phyloP scores from a whole-genome alignment of 495 filamentous ascomycete genomes.

The Xylaria nigripes region DNA sequence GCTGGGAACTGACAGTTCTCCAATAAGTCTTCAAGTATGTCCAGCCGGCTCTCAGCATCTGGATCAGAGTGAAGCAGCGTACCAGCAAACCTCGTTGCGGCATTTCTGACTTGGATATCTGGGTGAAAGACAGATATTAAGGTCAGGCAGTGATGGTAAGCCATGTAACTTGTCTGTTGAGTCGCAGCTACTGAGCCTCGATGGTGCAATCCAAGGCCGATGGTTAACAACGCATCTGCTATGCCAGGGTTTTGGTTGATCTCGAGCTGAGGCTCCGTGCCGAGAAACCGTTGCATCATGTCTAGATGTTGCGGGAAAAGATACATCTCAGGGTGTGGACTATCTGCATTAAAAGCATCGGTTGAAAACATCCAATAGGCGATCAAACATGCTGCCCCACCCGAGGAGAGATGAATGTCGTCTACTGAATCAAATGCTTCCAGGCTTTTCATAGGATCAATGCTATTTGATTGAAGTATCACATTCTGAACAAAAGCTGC shows the following conservation, averaged over 20 bases:
- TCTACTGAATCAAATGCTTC: slow-evolving; percentile 41
- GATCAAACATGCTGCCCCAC: slow-evolving; percentile 57
- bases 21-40: slow-evolving; percentile 71
- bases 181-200: slow-evolving; percentile 22
- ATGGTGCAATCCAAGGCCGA: slow-evolving; percentile 44
- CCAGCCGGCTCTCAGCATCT: slow-evolving; percentile 56
- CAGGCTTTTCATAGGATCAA: slow-evolving; percentile 30
- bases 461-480: slow-evolving; percentile 23
- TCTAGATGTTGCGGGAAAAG: slow-evolving; percentile 58
- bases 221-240: slow-evolving; percentile 40
- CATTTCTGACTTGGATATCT: slow-evolving; percentile 56
- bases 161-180: slow-evolving; percentile 36
- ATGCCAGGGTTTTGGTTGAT: slow-evolving; percentile 31
- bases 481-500: slow-evolving; percentile 24
- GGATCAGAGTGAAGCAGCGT: slow-evolving; percentile 70
- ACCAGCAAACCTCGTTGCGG: slow-evolving; percentile 66
- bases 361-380: slow-evolving; percentile 49
- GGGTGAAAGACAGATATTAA: slow-evolving; percentile 62
- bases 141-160: slow-evolving; percentile 54
- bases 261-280: slow-evolving; percentile 32
- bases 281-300: slow-evolving; percentile 54
- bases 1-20: slow-evolving; percentile 71
- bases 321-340: slow-evolving; percentile 35
- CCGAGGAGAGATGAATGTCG: slow-evolving; percentile 66
- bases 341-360: slow-evolving; percentile 43